Percentiles rank a stretch among this genome's conserved stretches.
These are phyloP conservation scores for Talaromyces wortmannii DNA, from an alignment of 495 filamentous ascomycete genomes.

Conservation along the genomic window DNA sequence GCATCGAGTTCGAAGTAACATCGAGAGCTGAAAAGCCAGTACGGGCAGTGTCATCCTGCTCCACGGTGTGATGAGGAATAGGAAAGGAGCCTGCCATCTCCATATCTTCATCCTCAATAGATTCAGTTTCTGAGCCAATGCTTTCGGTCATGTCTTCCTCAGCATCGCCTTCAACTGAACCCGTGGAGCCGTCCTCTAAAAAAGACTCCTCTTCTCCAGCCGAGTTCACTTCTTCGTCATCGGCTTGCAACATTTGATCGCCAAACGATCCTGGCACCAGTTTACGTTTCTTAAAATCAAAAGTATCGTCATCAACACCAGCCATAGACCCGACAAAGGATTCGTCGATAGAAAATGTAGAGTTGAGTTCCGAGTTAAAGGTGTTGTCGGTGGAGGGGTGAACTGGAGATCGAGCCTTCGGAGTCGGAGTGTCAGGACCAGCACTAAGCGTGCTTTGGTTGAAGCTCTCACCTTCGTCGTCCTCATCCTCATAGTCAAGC, in stretches of 20 bases:
- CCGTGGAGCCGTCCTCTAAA: conserved; percentile 84
- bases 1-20: conserved; percentile 25
- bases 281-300: conserved; percentile 70
- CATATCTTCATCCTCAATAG: conserved; percentile 62
- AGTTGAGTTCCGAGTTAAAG: conserved; percentile 34
- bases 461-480: conserved; percentile 48
- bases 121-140: conserved; percentile 62
- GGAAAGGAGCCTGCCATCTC: conserved; percentile 74
- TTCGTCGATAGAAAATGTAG: conserved; percentile 44
- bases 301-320: conserved; percentile 68
- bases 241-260: conserved; percentile 46
- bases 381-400: conserved; percentile 19
- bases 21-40: conserved; percentile 42
- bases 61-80: conserved; percentile 57
- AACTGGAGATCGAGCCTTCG: conserved; percentile 31
- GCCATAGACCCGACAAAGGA: conserved; percentile 39
- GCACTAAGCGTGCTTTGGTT: conserved; percentile 52
- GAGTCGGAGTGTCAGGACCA: conserved; percentile 53
- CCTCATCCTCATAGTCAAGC: conserved; percentile 71
- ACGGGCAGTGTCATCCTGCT: conserved; percentile 44
- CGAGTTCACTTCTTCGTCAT: conserved; percentile 33
- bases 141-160: conserved; percentile 57
- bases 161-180: conserved; percentile 60
- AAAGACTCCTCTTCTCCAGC: conserved; percentile 60
- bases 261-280: conserved; percentile 76